Evolutionary conservation across 208 protist genomes (phyloP).

Genomic region (Sergeia podlipaevii): DNA sequence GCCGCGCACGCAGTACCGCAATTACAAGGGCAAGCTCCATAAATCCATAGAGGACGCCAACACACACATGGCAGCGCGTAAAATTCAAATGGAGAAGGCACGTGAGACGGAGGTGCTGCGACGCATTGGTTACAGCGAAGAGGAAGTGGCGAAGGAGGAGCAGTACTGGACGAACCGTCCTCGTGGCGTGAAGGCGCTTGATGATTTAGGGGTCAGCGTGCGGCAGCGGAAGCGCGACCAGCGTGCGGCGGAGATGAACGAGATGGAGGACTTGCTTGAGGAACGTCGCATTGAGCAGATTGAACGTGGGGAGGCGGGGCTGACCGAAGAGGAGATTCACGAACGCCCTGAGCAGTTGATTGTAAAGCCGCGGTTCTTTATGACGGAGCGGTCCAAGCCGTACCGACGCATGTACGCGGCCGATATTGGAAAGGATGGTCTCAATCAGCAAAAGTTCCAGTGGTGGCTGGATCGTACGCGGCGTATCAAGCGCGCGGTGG

Average conservation of each 20-base stretch:
- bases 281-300: slow-evolving; percentile 69
- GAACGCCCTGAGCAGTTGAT: slow-evolving; percentile 48
- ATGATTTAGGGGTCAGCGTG: slow-evolving; percentile 71
- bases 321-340: slow-evolving; percentile 44
- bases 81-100: slow-evolving; percentile 71
- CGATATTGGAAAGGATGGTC: slow-evolving; percentile 63
- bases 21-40: slow-evolving; percentile 87
- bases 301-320: slow-evolving; percentile 46
- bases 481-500: slow-evolving; percentile 70
- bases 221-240: slow-evolving; percentile 49
- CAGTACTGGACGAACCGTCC: slow-evolving; percentile 76
- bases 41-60: slow-evolving; percentile 83
- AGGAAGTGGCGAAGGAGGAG: slow-evolving; percentile 68
- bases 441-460: slow-evolving; percentile 59
- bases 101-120: slow-evolving; percentile 73
- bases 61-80: slow-evolving; percentile 60
- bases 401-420: slow-evolving; percentile 71
- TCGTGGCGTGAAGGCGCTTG: slow-evolving; percentile 67
- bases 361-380: slow-evolving; percentile 34
- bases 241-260: slow-evolving; percentile 32
- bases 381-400: slow-evolving; percentile 26
- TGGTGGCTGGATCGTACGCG: slow-evolving; percentile 83
- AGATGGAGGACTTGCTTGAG: slow-evolving; percentile 79
- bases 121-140: slow-evolving; percentile 73
- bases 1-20: slow-evolving; percentile 75